Percentiles rank a stretch among this genome's conserved stretches.
Evolutionary conservation across 441 rosid genomes (phyloP).

Genomic region (Populus hybrid): DNA sequence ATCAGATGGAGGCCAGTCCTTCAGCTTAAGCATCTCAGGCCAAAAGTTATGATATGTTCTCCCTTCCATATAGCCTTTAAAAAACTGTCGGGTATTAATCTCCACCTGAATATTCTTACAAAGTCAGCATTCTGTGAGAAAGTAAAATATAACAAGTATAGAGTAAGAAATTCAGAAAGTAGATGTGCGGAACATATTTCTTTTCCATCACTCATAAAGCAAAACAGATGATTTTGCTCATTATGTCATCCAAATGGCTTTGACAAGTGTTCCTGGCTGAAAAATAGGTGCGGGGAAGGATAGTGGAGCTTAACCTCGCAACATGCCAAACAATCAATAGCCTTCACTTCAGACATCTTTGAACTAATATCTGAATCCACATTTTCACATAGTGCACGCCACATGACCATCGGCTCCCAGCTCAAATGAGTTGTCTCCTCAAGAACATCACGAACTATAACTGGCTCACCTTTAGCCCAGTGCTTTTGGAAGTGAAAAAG

Average conservation of each 20-base stretch:
- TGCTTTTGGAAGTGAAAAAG: constrained; percentile 56
- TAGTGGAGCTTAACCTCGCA: constrained; percentile 52
- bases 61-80: constrained; percentile 76
- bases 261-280: not conserved
- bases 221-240: not conserved
- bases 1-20: constrained; percentile 98
- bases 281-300: constrained; percentile 5
- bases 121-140: constrained; percentile 12
- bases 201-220: not conserved
- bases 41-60: constrained; percentile 69
- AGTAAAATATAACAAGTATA: not conserved
- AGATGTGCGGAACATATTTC: not conserved
- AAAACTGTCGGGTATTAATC: constrained; percentile 62
- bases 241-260: constrained; percentile 5
- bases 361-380: constrained; percentile 45
- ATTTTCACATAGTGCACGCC: constrained; percentile 81
- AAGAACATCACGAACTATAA: constrained; percentile 65
- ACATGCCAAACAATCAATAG: constrained; percentile 75
- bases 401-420: constrained; percentile 99
- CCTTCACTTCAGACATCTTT: constrained; percentile 66
- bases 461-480: constrained; percentile 87
- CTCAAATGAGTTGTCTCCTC: constrained; percentile 59
- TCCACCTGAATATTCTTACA: constrained; percentile 50
- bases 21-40: constrained; percentile 97
- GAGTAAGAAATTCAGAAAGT: not conserved